A percentile compares a stretch with the other conserved stretches of the same genome.
phyloP scores from a whole-genome alignment of 768 basidiomycete genomes.

The Amanita inopinata region DNA sequence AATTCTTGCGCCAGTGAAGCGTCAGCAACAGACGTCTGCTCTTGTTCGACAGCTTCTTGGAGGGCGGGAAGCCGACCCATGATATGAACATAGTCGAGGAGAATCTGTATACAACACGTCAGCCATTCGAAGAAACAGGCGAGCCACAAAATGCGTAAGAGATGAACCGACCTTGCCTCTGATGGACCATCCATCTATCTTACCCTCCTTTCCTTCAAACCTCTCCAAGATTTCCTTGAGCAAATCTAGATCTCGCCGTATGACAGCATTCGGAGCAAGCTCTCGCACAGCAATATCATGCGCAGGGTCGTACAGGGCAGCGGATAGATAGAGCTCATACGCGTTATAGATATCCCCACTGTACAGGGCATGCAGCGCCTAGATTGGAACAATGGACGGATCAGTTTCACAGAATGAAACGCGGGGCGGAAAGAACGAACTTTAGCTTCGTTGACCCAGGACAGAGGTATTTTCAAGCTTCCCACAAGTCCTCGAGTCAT shows the following conservation, averaged over 20 bases:
- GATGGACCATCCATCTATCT: slow-evolving; percentile 67
- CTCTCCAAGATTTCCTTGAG: slow-evolving; percentile 59
- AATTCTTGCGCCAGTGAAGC: slow-evolving; percentile 40
- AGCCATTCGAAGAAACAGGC: too few relatives aligned
- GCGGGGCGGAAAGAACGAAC: slow-evolving; percentile 26
- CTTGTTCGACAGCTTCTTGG: slow-evolving; percentile 32
- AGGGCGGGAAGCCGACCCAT: slow-evolving; percentile 53
- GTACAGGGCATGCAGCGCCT: slow-evolving; percentile 63
- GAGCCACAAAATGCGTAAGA: slow-evolving; percentile 11
- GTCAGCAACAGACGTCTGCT: slow-evolving; percentile 30
- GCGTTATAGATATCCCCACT: slow-evolving; percentile 58
- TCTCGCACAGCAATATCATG: slow-evolving; percentile 81
- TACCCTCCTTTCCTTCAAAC: slow-evolving; percentile 40
- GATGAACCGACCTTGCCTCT: slow-evolving; percentile 64
- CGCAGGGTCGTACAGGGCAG: slow-evolving; percentile 61
- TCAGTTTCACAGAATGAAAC: background rate
- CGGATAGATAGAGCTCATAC: slow-evolving; percentile 67
- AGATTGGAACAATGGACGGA: slow-evolving; percentile 6
- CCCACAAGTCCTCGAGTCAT: slow-evolving; percentile 60
- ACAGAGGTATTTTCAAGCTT: slow-evolving; percentile 68
- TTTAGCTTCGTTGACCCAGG: slow-evolving; percentile 90
- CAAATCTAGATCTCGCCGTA: slow-evolving; percentile 55
- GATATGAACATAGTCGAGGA: slow-evolving; percentile 63
- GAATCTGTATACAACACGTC: too few relatives aligned
- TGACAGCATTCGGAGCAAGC: slow-evolving; percentile 80